Base-by-base conservation (phyloP, 108 stramenopile species). In the Craspedostauros australis region DNA sequence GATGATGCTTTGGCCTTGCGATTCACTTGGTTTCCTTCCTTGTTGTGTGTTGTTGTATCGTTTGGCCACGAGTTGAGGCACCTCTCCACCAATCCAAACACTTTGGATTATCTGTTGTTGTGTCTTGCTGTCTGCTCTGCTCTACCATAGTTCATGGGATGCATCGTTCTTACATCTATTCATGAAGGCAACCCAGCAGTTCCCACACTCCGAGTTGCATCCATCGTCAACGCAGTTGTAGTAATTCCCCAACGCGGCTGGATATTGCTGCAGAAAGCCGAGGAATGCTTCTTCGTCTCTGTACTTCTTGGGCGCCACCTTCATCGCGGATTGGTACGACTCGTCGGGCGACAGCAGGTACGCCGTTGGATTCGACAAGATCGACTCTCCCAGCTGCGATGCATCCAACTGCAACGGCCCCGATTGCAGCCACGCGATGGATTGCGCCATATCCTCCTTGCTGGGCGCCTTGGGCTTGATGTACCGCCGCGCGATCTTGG, bases 171-270 rank as follows among this genome's bases (percentile, higher is more conserved):
- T n/a, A n/a, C n/a, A n/a, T n/a, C n/a, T n/a, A n/a, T n/a, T n/a
- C n/a, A n/a, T n/a, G n/a, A n/a, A 57, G 43, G 55, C 26, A 15
- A 57, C 55, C 55, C 55, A 57, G 23, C 55, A 57, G 12, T 20
- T 32, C n/a, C 55, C 55, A 25, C 55, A 57, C 30, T 57, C 55
- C n/a, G 55, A 57, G 18, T 9, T 27, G 18, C 55, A 57, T 14
- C 55, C 55, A 7, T 45, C 55, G 41, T 20, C 55, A 6, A 9
- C 29, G 25, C 55, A 57, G 43, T 57, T 57, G 55, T 57, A 37
- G 27, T 5, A 14, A 5, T 5, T 6, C 16, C 46, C 44, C 41
- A 57, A 15, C 8, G 46, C 44, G 33, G 14, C 15, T 23, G 55
- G 55, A 37, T 57, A 41, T 11, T 45, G 8, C 23, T 7, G 25